A percentile compares a stretch with the other conserved stretches of the same genome.
Conservation (phyloP, 2,329 filamentous ascomycete species). For the Fusarium armeniacum region DNA sequence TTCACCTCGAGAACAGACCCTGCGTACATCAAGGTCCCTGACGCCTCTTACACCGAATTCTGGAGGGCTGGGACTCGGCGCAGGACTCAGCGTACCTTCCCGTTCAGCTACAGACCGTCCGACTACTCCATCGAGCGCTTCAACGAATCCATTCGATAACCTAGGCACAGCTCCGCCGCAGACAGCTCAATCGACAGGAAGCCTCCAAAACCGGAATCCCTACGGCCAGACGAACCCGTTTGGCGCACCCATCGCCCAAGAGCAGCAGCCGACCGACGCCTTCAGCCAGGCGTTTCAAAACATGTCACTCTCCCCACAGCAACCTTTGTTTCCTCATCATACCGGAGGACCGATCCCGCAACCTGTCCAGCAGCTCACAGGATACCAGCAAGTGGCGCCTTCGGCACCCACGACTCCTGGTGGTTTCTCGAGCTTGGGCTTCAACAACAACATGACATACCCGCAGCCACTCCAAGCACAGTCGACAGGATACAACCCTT, state of each 20-base stretch:
- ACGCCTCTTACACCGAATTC: slow-evolving; percentile 65
- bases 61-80: slow-evolving; percentile 49
- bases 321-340: slow-evolving; percentile 80
- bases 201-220: slow-evolving; percentile 69
- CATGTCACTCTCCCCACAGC: slow-evolving; percentile 74
- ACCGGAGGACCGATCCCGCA: slow-evolving; percentile 73
- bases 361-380: slow-evolving; percentile 56
- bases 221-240: slow-evolving; percentile 77
- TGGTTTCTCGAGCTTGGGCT: slow-evolving; percentile 56
- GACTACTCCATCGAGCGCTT: slow-evolving; percentile 61
- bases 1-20: slow-evolving; percentile 62
- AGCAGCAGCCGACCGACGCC: slow-evolving; percentile 50
- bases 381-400: slow-evolving; percentile 62
- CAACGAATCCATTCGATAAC: slow-evolving; percentile 78
- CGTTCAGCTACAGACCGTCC: slow-evolving; percentile 52
- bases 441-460: slow-evolving; percentile 62
- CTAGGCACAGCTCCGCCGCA: slow-evolving; percentile 68
- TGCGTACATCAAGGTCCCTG: slow-evolving; percentile 66
- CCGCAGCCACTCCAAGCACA: slow-evolving; percentile 57
- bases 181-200: slow-evolving; percentile 75
- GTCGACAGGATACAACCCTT: slow-evolving; percentile 66
- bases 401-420: slow-evolving; percentile 60
- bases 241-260: slow-evolving; percentile 61
- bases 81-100: slow-evolving; percentile 53
- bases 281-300: slow-evolving; percentile 81